A percentile compares a stretch with the other conserved stretches of the same genome.
Evolutionary conservation across 2,329 filamentous ascomycete genomes (phyloP).

Genomic region (Ophiostoma sp.): DNA sequence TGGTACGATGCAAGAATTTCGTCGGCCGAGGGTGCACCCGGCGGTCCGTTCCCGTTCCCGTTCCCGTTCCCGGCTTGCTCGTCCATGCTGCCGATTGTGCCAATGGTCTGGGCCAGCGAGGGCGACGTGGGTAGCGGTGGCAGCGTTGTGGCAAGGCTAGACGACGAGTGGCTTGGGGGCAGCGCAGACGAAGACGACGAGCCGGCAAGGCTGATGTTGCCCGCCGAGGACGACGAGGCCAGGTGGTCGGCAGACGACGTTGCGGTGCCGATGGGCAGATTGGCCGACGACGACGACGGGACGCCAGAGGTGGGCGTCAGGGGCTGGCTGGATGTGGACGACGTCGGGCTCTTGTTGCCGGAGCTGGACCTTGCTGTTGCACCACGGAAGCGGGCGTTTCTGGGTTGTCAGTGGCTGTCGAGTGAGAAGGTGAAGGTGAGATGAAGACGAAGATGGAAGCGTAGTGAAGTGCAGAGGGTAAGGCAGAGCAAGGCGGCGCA

Average conservation of each 20-base stretch:
- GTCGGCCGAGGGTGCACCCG: slow-evolving; percentile 41
- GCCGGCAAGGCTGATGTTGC: neutral
- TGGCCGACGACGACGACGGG: slow-evolving; percentile 15
- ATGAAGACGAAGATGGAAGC: neutral
- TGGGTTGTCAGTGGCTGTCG: neutral
- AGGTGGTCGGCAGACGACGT: slow-evolving; percentile 6
- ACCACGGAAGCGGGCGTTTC: slow-evolving; percentile 27
- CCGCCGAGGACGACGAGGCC: neutral
- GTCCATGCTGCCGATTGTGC: slow-evolving; percentile 48
- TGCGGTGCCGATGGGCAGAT: slow-evolving; percentile 15
- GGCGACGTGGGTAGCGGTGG: slow-evolving; percentile 59
- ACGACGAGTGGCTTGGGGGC: neutral
- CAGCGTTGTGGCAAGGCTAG: slow-evolving; percentile 44
- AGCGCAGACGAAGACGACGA: neutral
- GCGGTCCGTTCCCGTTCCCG: slow-evolving; percentile 37
- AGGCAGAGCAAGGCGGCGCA: too few species aligned
- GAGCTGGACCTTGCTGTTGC: slow-evolving; percentile 19
- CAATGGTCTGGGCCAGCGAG: slow-evolving; percentile 61
- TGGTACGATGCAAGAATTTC: slow-evolving; percentile 56
- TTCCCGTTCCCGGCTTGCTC: neutral
- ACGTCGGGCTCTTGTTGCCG: slow-evolving; percentile 25
- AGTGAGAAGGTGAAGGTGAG: neutral
- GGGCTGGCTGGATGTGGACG: slow-evolving; percentile 24
- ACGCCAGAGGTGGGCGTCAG: slow-evolving; percentile 38
- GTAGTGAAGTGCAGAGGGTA: neutral